Base-by-base conservation (phyloP, 805 yeast species). In the Sporopachydermia quercuum region DNA sequence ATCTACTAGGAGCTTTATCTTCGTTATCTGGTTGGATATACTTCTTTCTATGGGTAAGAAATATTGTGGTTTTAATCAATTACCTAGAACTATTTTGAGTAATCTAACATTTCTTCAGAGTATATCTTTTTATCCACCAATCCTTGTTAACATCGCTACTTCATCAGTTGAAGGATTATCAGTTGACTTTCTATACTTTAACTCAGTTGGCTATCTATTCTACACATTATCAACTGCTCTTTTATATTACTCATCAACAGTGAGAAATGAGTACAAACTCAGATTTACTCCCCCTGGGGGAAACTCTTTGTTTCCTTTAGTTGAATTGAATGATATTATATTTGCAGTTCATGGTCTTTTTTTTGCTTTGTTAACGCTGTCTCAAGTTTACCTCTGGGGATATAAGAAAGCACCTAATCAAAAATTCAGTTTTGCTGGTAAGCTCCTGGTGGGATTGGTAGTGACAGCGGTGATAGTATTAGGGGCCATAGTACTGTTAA, bases 311-410 rank as follows among this genome's bases (percentile, higher is more conserved):
- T 39, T 52, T 18, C 75, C 75, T 1, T 46, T 65, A 15, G 56
- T 68, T 5, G 56, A 70, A 5, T 42, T 50, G 41, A 62, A 65
- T 16, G 75, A 69, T 46, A 52, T 69, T 4, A 56, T 60, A 4
- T 69, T 66, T 45, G 62, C 66, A 2, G 45, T 52, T 19, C 74
- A 70, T 51, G 71, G 72, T 3, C 44, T 62, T 37, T 18, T 59
- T 1, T 43, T 66, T 23, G 58, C 62, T 18, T 15, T 54, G 13
- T 43, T 58, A 3, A 50, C 61, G 4, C 46, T 63, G 5, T 53
- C 56, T 37, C 74, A 68, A 49, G 40, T 55, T 34, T n/a, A 47
- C 33, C 38, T 56, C 15, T 55, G 61, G 53, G 58, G 59, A 4
- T 66, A 63, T 40, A 44, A 54, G 3, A 49, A 60, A 16, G 50